phyloP scores from a whole-genome alignment of 768 basidiomycete species.

The Mycena capillaripes region DNA sequence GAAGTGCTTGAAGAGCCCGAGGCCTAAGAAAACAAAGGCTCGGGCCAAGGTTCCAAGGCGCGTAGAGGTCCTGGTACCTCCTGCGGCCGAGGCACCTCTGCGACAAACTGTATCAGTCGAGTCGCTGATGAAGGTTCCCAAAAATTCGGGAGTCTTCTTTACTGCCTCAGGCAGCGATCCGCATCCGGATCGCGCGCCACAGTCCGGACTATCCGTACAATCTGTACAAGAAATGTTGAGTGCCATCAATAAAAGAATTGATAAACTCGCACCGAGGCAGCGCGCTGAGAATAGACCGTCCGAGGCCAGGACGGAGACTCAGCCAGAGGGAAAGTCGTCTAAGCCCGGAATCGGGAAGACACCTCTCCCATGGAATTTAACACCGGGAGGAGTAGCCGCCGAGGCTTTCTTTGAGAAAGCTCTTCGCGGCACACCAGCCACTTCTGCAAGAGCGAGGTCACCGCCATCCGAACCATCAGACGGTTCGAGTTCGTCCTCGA shows the following conservation, averaged over 20 bases:
- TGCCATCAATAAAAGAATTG: too few relatives aligned
- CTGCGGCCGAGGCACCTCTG: too few relatives aligned
- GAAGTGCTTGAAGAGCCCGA: background rate
- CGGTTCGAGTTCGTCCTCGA: background rate
- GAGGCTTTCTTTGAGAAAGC: slow-evolving; percentile 3
- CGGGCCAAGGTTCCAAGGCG: too few relatives aligned
- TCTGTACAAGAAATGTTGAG: too few relatives aligned
- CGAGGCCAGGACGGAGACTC: background rate
- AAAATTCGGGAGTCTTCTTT: too few relatives aligned
- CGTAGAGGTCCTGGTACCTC: too few relatives aligned
- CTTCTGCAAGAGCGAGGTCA: background rate
- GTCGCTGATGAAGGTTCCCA: too few relatives aligned
- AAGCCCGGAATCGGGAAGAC: background rate
- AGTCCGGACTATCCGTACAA: too few relatives aligned
- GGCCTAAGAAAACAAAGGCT: background rate
- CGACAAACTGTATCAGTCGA: too few relatives aligned
- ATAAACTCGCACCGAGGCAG: background rate
- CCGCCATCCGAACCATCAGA: slow-evolving; percentile 1
- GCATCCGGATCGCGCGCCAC: too few relatives aligned
- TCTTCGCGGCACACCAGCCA: background rate
- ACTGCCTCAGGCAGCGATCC: too few relatives aligned
- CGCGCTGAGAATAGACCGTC: background rate
- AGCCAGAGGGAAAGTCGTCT: background rate
- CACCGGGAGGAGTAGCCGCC: background rate
- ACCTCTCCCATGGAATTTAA: background rate